Evolutionary conservation across 129 eudicot species (phyloP), one percentile per base, ranked within the genome.

Genomic region (Centrapalus pauciflorus): DNA sequence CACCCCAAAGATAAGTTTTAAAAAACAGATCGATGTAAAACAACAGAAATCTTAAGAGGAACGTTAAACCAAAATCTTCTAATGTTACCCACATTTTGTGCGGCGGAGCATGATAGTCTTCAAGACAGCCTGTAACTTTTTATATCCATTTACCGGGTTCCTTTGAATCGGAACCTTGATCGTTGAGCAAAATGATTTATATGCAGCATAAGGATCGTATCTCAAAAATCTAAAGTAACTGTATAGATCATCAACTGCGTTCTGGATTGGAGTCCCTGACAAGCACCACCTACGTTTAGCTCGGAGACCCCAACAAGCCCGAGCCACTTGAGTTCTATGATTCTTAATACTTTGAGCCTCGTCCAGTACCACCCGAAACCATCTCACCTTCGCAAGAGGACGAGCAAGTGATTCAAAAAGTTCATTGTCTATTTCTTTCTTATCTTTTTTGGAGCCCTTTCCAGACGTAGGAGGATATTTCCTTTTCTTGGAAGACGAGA

Each of bases 211-310:
- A 0, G 99, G 97, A 28, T 94, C 99, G 74, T 85, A 88, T 62
- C 72, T 84, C 48, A 94, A 94, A 76, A 94, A 94, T 61, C 99
- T 84, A 70, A 94, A 94, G 67, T 94, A 94, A 78, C 99, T 94
- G 69, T 86, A 94, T 10, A 94, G 94, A 83, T 94, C 99, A 79
- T 94, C 99, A 48, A 94, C 81, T 9, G 97, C 82, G 82, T 94
- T 94, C 80, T 94, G 99, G 57, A 94, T 84, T 62, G 99, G 99
- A 41, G 99, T 94, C 61, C 99, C 99, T 0, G 99, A 94, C 37
- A 94, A 83, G 75, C 99, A 94, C 99, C 99, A 94, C 59, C 99
- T 83, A n/a, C 99, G 90, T 72, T 94, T 94, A 51, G 97, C 99
- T 40, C 89, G 86, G 17, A 94, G 95, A 57, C 97, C 99, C 97